These are phyloP conservation scores for Purpureocillium takamizusanense DNA, from an alignment of 2,329 filamentous ascomycete genomes.

Conservation along the genomic window DNA sequence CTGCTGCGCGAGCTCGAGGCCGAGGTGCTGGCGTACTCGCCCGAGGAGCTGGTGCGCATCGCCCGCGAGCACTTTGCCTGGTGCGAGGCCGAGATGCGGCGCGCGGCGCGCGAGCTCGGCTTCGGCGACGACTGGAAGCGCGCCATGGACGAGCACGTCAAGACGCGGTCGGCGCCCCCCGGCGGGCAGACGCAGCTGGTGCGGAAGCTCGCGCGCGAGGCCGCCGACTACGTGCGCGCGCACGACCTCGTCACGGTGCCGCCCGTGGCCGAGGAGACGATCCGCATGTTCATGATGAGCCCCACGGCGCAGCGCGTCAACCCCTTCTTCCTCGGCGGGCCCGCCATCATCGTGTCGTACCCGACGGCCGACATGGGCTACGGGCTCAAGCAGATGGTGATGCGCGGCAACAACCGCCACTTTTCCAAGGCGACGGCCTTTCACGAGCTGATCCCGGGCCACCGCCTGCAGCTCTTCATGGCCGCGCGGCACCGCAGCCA, in stretches of 20 bases:
- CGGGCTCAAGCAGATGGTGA: conserved; percentile 47
- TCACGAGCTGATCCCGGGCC: conserved; percentile 52
- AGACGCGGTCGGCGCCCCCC: conserved; percentile 42
- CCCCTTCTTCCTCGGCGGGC: conserved; percentile 51
- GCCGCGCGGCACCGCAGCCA: conserved; percentile 37
- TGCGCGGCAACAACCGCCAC: conserved; percentile 50
- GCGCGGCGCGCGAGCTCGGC: conserved; percentile 37
- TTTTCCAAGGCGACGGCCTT: conserved; percentile 51
- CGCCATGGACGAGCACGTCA: conserved; percentile 45
- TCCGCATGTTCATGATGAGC: conserved; percentile 48
- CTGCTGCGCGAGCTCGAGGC: conserved; percentile 42
- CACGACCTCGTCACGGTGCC: conserved; percentile 49
- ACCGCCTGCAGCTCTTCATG: conserved; percentile 44
- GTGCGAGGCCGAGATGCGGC: conserved; percentile 46
- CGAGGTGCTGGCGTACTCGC: conserved; percentile 50
- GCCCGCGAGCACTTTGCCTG: conserved; percentile 42
- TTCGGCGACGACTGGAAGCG: conserved; percentile 39
- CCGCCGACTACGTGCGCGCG: conserved; percentile 40
- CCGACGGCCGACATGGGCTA: conserved; percentile 44
- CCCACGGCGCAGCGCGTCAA: conserved; percentile 42
- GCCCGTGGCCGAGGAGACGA: conserved; percentile 39
- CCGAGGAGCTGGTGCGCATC: conserved; percentile 44
- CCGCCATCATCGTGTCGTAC: conserved; percentile 45
- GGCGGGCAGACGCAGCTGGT: conserved; percentile 45
- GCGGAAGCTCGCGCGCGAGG: conserved; percentile 39